Conservation (phyloP, 805 yeast species). For the Suhomyces tanzawaensis region DNA sequence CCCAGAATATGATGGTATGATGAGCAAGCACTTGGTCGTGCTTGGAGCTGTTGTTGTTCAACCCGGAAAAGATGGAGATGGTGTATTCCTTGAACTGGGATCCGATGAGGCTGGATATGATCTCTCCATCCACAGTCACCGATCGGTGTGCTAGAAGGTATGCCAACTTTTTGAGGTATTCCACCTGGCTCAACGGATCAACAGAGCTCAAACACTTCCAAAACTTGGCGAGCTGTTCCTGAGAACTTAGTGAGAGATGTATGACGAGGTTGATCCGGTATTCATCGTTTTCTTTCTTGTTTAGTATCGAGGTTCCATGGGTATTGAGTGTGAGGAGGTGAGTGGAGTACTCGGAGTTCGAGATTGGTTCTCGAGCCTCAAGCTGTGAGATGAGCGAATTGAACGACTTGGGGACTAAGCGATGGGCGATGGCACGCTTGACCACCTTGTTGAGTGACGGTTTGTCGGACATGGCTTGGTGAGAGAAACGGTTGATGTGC, state of each 20-base stretch:
- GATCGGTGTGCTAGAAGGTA: constrained; percentile 2
- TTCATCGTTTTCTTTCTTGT: constrained; percentile 6
- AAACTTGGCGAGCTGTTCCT: constrained; percentile 18
- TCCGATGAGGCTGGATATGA: constrained; percentile 11
- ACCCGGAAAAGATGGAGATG: not conserved
- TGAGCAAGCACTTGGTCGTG: constrained; percentile 7
- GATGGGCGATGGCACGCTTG: constrained; percentile 17
- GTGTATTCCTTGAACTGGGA: constrained; percentile 13
- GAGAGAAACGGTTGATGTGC: too few relatives aligned
- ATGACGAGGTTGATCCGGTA: constrained; percentile 16
- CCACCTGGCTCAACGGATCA: constrained; percentile 8
- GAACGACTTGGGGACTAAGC: constrained; percentile 24
- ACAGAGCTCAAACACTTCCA: constrained; percentile 20
- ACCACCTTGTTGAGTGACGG: constrained; percentile 18
- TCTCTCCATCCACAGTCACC: constrained; percentile 4
- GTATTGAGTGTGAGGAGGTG: constrained; percentile 21
- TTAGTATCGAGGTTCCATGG: not conserved
- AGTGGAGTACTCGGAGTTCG: constrained; percentile 25
- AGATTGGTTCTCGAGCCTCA: constrained; percentile 16
- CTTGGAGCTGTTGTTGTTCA: not conserved
- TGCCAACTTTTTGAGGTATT: constrained; percentile 13
- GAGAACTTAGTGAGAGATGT: constrained; percentile 18
- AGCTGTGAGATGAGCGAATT: constrained; percentile 28
- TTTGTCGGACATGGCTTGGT: not conserved
- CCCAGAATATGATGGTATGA: constrained; percentile 6